Conservation (phyloP, 2,329 filamentous ascomycete genomes). For the Alternaria sp. region DNA sequence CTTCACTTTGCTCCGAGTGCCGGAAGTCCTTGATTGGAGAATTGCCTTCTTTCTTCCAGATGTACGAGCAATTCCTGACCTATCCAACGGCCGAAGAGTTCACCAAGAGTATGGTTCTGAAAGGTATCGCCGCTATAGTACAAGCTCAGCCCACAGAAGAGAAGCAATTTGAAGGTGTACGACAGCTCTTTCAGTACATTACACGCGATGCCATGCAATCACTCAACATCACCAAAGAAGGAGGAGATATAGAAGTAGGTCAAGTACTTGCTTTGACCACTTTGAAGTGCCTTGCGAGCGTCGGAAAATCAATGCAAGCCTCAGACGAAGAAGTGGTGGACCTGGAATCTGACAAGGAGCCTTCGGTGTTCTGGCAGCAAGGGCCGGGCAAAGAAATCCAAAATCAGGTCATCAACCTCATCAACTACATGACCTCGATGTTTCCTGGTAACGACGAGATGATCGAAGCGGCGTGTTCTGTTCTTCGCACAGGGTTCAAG, state of each 20-base stretch:
- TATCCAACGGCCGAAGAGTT: conserved; percentile 70
- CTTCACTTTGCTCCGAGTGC: conserved; percentile 78
- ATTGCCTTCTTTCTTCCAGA: conserved; percentile 72
- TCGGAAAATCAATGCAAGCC: conserved; percentile 77
- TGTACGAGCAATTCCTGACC: conserved; percentile 73
- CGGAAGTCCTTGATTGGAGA: conserved; percentile 73
- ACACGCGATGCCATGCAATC: conserved; percentile 65
- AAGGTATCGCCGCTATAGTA: conserved; percentile 77
- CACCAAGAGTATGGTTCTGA: conserved; percentile 76
- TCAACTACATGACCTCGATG: conserved; percentile 60
- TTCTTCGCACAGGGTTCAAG: conserved; percentile 78
- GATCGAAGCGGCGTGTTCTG: conserved; percentile 74
- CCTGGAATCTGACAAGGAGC: conserved; percentile 62
- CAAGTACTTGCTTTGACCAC: conserved; percentile 61
- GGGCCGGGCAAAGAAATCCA: conserved; percentile 61
- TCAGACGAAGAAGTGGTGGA: conserved; percentile 73
- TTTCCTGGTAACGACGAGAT: conserved; percentile 72
- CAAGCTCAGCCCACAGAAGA: conserved; percentile 72
- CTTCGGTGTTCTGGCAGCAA: conserved; percentile 59
- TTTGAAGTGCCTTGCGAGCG: conserved; percentile 72
- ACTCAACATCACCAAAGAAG: conserved; percentile 43
- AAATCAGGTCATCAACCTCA: conserved; percentile 60
- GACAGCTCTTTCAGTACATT: conserved; percentile 68
- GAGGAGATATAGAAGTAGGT: conserved; percentile 51
- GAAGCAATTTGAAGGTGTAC: conserved; percentile 63